These are phyloP conservation scores for Penicillium riverlandense DNA, from an alignment of 495 filamentous ascomycete species.

Conservation along the genomic window DNA sequence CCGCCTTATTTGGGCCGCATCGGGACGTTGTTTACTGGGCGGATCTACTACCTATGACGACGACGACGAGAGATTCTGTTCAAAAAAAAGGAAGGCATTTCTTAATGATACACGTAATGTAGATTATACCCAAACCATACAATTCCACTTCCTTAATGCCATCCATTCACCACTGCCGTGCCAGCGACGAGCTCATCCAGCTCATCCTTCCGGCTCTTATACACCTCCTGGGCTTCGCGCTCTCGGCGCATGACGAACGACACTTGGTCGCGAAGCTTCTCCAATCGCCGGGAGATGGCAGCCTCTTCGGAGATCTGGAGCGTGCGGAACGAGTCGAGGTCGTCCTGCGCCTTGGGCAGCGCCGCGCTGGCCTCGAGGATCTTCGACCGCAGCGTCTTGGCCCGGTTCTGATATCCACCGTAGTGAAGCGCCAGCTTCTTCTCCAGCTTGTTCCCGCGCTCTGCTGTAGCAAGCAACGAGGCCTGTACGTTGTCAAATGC, in stretches of 20 bases:
- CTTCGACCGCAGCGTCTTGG: constrained; percentile 73
- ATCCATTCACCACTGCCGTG: constrained; percentile 34
- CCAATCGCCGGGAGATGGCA: constrained; percentile 64
- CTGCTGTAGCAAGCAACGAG: constrained; percentile 61
- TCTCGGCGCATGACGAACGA: constrained; percentile 75
- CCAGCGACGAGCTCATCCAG: constrained; percentile 52
- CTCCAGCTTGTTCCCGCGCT: constrained; percentile 76
- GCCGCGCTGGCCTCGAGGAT: constrained; percentile 72
- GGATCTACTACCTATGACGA: no score
- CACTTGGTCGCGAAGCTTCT: constrained; percentile 74
- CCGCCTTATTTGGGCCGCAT: no score
- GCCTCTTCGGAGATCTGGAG: constrained; percentile 72
- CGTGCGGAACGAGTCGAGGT: constrained; percentile 68
- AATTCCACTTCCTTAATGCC: constrained; percentile 25
- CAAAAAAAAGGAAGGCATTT: no score
- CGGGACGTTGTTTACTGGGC: no score
- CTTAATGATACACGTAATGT: not conserved
- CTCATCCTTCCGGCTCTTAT: constrained; percentile 69
- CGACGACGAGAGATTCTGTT: no score
- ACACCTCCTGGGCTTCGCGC: constrained; percentile 84
- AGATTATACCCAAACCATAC: not conserved
- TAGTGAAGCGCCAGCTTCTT: constrained; percentile 87
- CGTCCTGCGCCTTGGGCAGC: constrained; percentile 62
- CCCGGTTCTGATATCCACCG: constrained; percentile 85
- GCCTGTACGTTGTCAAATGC: constrained; percentile 56